Conservation (phyloP, 108 stramenopile genomes). For the Schizochytrium sp. region DNA sequence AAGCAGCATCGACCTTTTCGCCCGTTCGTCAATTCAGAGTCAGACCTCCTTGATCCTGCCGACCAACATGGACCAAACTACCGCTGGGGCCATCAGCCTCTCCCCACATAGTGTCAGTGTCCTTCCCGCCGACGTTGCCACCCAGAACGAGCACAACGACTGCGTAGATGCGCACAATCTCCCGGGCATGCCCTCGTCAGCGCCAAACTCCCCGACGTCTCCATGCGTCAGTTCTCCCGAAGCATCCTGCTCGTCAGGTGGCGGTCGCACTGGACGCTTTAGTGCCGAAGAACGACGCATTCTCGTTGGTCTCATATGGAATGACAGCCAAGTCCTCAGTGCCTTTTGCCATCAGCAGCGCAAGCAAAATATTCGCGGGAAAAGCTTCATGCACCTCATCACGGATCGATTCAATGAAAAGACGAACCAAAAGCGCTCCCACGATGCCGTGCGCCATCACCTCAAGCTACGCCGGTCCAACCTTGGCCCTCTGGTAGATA, state of each 20-base stretch:
- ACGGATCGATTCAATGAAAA: conserved; percentile 5
- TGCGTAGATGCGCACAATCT: too few species aligned
- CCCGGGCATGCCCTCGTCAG: neutral
- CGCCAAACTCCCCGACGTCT: neutral
- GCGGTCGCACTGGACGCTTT: neutral
- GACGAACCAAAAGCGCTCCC: conserved; percentile 2
- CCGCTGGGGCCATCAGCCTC: too few species aligned
- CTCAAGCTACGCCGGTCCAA: neutral
- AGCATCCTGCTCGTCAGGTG: too few species aligned
- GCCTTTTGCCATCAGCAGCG: conserved; percentile 17
- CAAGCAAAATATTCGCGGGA: conserved; percentile 6
- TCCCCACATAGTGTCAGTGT: too few species aligned
- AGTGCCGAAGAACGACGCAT: neutral
- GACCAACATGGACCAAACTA: too few species aligned
- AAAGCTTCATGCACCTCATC: conserved; percentile 15
- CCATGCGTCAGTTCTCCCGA: too few species aligned
- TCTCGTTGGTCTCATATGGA: neutral
- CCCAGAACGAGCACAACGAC: too few species aligned
- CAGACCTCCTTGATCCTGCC: too few species aligned
- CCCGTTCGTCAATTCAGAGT: too few species aligned
- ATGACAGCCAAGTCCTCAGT: neutral
- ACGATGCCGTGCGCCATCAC: conserved; percentile 5
- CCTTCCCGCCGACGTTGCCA: too few species aligned
- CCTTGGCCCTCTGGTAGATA: neutral
- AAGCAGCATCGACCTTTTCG: too few species aligned